These are phyloP conservation scores for Corymbia maculata DNA, from an alignment of 345 rosid species.

Conservation along the genomic window DNA sequence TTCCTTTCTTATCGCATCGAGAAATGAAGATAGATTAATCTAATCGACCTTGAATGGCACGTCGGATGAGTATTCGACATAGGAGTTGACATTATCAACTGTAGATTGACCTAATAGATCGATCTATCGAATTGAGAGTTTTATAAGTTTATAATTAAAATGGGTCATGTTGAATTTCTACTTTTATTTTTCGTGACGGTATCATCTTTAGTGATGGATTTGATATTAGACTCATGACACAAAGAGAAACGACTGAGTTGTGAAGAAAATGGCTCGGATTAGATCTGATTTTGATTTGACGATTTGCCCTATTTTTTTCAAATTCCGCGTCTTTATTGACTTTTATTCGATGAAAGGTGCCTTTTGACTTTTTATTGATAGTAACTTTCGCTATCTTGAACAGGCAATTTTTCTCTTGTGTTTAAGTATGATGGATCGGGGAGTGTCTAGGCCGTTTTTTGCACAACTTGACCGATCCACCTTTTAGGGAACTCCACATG, in stretches of 20 bases:
- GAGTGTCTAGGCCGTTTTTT: not conserved
- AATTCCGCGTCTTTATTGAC: rapidly evolving
- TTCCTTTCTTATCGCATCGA: not conserved
- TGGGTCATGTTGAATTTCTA: not conserved
- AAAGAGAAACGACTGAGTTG: rapidly evolving
- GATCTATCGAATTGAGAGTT: rapidly evolving
- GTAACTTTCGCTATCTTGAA: not conserved
- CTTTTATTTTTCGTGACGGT: rapidly evolving
- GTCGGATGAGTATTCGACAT: not conserved
- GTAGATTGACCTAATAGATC: not conserved
- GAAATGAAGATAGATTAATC: not conserved
- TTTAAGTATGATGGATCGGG: not conserved
- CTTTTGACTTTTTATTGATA: not conserved
- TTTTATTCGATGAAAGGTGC: not conserved
- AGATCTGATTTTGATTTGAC: not conserved
- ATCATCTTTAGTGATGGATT: rapidly evolving
- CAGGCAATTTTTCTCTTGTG: not conserved
- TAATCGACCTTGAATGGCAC: not conserved
- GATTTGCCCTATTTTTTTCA: not conserved
- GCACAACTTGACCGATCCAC: not conserved
- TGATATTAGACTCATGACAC: not conserved
- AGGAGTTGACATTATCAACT: not conserved
- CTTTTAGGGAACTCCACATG: not conserved
- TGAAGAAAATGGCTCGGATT: not conserved
- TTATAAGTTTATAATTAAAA: not conserved